Conservation (phyloP, 2,329 filamentous ascomycete species). For the Phialophora macrospora region DNA sequence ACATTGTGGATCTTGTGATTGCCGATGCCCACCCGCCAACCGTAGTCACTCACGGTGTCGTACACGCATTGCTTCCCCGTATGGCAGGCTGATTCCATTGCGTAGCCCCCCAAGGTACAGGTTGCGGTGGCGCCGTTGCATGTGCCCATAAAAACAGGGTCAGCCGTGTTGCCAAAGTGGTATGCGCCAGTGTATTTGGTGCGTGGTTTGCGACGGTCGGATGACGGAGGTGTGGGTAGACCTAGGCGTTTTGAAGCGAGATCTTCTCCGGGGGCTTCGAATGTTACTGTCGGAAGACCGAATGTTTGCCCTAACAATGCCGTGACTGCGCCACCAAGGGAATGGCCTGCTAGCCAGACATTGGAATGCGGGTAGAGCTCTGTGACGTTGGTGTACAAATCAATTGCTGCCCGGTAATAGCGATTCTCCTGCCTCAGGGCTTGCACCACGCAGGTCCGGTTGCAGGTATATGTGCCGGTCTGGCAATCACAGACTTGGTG, state of each 20-base stretch:
- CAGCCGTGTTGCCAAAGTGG: slow-evolving; percentile 94
- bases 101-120: slow-evolving; percentile 90
- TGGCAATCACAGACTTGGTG: slow-evolving; percentile 93
- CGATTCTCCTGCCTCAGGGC: slow-evolving; percentile 80
- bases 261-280: slow-evolving; percentile 90
- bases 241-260: slow-evolving; percentile 83
- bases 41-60: slow-evolving; percentile 87
- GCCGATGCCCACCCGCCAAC: slow-evolving; percentile 88
- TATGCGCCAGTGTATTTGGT: slow-evolving; percentile 76
- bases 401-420: slow-evolving; percentile 86
- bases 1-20: slow-evolving; percentile 90
- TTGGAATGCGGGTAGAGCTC: slow-evolving; percentile 82
- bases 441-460: slow-evolving; percentile 82
- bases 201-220: slow-evolving; percentile 69
- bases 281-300: slow-evolving; percentile 86
- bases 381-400: slow-evolving; percentile 91
- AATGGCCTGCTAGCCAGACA: slow-evolving; percentile 91
- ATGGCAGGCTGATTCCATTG: slow-evolving; percentile 91
- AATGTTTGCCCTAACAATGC: slow-evolving; percentile 91
- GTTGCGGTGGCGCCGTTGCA: slow-evolving; percentile 89
- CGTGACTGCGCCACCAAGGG: slow-evolving; percentile 84
- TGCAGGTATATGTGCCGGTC: slow-evolving; percentile 83
- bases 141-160: slow-evolving; percentile 90
- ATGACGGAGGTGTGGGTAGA: slow-evolving; percentile 80
- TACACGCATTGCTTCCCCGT: slow-evolving; percentile 87